These are phyloP conservation scores for Populus davidiana DNA, from an alignment of 345 rosid species.

Conservation along the genomic window DNA sequence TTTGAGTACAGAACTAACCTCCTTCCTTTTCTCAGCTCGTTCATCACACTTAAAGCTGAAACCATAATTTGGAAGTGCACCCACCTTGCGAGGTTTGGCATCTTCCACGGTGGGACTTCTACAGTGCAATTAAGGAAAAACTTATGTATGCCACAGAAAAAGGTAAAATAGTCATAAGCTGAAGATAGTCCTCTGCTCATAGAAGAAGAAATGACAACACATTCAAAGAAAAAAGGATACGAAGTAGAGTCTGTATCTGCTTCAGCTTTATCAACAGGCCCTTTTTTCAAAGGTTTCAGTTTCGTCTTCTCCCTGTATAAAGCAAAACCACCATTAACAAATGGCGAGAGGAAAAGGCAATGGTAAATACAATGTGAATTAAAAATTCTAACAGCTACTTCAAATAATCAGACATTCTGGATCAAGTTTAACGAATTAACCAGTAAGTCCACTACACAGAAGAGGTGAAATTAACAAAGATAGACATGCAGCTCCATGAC, in stretches of 20 bases:
- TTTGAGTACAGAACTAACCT: slow-evolving; percentile 50
- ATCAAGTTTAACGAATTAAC: not conserved
- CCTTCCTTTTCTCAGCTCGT: slow-evolving; percentile 97
- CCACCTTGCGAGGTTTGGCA: slow-evolving; percentile 56
- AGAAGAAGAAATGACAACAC: slow-evolving; percentile 18
- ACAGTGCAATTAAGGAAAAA: slow-evolving; percentile 36
- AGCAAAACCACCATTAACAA: slow-evolving; percentile 28
- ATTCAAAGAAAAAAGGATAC: slow-evolving; percentile 55
- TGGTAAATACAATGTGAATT: slow-evolving; percentile 4
- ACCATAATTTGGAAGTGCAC: slow-evolving; percentile 91
- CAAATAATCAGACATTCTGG: not conserved
- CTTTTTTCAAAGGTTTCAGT: slow-evolving; percentile 59
- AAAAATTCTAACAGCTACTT: slow-evolving; percentile 2
- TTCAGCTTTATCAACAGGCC: slow-evolving; percentile 47
- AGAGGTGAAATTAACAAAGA: not conserved
- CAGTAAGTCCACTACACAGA: not conserved
- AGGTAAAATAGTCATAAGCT: slow-evolving; percentile 1
- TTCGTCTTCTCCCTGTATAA: slow-evolving; percentile 61
- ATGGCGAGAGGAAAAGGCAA: slow-evolving; percentile 1
- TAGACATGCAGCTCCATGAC: not conserved
- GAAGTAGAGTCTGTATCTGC: slow-evolving; percentile 52
- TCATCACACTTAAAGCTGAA: slow-evolving; percentile 96
- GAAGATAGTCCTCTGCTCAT: slow-evolving; percentile 4
- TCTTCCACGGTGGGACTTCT: slow-evolving; percentile 68
- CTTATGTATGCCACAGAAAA: not conserved